phyloP scores from a whole-genome alignment of 805 yeast genomes.

The Nakazawaea holstii region DNA sequence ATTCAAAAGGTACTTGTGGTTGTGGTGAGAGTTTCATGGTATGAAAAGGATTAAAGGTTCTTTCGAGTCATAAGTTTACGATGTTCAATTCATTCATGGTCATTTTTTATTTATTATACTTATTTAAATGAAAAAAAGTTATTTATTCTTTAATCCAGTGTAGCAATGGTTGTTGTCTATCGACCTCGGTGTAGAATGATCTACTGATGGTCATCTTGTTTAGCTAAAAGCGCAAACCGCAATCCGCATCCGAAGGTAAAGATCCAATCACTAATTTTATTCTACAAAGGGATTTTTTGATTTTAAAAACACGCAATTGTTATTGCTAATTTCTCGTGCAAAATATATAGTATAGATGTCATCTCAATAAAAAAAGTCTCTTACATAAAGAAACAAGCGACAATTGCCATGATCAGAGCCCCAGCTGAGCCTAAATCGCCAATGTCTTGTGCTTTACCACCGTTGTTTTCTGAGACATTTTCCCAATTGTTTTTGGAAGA shows the following conservation, averaged over 20 bases:
- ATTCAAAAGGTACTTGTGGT: constrained; percentile 96
- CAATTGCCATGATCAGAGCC: neutral
- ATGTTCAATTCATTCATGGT: neutral
- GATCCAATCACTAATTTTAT: too few relatives aligned
- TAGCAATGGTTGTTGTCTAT: neutral
- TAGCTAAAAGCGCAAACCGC: too few relatives aligned
- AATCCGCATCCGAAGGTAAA: neutral
- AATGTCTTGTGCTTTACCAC: neutral
- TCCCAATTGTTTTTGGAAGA: neutral
- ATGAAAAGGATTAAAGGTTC: neutral
- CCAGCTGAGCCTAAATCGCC: neutral
- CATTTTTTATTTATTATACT: too few relatives aligned
- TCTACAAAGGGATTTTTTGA: too few relatives aligned
- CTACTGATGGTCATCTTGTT: too few relatives aligned
- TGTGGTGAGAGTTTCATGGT: constrained; percentile 99
- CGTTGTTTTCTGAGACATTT: neutral
- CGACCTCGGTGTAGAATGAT: too few relatives aligned
- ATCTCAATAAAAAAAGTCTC: too few relatives aligned
- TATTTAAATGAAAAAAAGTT: neutral
- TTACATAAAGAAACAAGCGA: neutral
- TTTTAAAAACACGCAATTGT: too few relatives aligned
- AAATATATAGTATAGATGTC: too few relatives aligned
- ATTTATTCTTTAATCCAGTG: neutral
- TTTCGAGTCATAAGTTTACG: neutral
- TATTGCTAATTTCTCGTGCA: too few relatives aligned